Conservation (phyloP, 805 yeast genomes). For the Zygosaccharomyces rouxii region DNA sequence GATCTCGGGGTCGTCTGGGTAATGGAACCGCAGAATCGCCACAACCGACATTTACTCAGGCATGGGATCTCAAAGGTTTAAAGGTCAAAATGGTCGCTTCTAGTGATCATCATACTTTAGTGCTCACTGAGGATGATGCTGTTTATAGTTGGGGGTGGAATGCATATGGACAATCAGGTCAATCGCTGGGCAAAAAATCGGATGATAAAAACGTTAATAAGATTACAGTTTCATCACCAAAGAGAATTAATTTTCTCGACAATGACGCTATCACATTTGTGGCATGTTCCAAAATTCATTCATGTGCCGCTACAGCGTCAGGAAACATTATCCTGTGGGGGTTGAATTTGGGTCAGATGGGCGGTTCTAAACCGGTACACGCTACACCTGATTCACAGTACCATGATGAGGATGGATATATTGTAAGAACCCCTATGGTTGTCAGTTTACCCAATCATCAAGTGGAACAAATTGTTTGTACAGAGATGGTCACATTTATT, state of each 20-base stretch:
- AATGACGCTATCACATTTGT: slow-evolving; percentile 39
- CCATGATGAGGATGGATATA: slow-evolving; percentile 39
- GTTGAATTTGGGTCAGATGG: slow-evolving; percentile 77
- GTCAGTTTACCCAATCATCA: slow-evolving; percentile 22
- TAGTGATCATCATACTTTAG: slow-evolving; percentile 67
- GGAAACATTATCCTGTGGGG: slow-evolving; percentile 68
- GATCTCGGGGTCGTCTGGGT: slow-evolving; percentile 71
- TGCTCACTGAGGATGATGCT: slow-evolving; percentile 47
- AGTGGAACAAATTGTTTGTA: slow-evolving; percentile 55
- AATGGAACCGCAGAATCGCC: slow-evolving; percentile 40
- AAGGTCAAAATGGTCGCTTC: slow-evolving; percentile 40
- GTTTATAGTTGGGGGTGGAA: slow-evolving; percentile 80
- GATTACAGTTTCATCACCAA: slow-evolving; percentile 25
- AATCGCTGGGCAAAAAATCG: slow-evolving; percentile 32
- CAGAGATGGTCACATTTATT: slow-evolving; percentile 67
- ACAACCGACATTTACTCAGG: slow-evolving; percentile 42
- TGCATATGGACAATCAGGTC: slow-evolving; percentile 62
- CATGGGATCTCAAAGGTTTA: slow-evolving; percentile 39
- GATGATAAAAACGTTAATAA: slow-evolving; percentile 28
- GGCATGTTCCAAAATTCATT: slow-evolving; percentile 65
- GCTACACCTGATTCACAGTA: slow-evolving; percentile 42
- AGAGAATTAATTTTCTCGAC: slow-evolving; percentile 24
- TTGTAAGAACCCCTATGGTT: slow-evolving; percentile 19
- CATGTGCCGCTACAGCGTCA: slow-evolving; percentile 50
- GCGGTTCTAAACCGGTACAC: slow-evolving; percentile 40